Conservation (phyloP, 2,329 filamentous ascomycete genomes). For the Samsoniella hepiali region DNA sequence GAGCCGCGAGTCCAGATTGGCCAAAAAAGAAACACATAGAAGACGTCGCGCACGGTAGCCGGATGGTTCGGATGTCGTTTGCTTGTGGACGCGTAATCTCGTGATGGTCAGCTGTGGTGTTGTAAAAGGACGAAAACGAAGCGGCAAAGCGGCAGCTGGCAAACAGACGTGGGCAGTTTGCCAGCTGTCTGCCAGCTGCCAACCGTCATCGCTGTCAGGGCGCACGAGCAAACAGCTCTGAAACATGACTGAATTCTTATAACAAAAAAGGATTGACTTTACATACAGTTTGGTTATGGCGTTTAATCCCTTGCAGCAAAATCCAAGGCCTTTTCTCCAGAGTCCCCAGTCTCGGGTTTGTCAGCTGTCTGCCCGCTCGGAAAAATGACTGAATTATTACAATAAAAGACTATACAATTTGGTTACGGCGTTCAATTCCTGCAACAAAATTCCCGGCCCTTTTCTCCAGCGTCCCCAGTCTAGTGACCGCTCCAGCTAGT, state of each 20-base stretch:
- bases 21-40: background rate
- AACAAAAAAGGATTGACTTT: background rate
- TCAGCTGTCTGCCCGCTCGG: no score
- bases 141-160: background rate
- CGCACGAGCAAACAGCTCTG: background rate
- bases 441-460: background rate
- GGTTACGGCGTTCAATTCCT: background rate
- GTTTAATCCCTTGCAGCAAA: background rate
- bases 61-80: background rate
- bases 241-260: background rate
- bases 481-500: constrained; percentile 16
- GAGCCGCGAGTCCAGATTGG: background rate
- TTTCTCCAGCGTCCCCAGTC: background rate
- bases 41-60: background rate
- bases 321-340: background rate
- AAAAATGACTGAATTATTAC: background rate
- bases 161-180: background rate
- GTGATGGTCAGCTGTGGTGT: background rate
- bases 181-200: background rate
- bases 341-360: background rate
- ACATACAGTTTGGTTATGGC: background rate
- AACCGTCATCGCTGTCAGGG: background rate
- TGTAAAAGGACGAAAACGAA: background rate
- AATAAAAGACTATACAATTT: background rate
- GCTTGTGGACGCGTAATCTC: background rate